Conservation (phyloP, 768 basidiomycete genomes). For the Boletus rubropictus region DNA sequence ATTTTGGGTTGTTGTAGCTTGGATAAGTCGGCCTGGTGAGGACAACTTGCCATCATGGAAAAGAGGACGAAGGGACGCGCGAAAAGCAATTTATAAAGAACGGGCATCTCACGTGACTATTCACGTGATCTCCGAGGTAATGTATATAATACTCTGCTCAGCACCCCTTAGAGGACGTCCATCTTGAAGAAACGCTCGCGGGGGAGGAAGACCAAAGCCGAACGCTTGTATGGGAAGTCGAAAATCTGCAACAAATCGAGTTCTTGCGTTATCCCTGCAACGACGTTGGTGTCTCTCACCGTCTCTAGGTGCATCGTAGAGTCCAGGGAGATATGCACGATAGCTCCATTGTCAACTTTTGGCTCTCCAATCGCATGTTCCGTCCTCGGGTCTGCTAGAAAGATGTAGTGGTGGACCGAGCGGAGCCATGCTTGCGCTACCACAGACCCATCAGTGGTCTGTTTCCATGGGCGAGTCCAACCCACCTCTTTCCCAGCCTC, state of each 20-base stretch:
- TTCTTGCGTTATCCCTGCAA: neutral
- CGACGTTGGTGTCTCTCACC: constrained; percentile 2
- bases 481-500: constrained; percentile 39
- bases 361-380: constrained; percentile 41
- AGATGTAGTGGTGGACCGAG: constrained; percentile 37
- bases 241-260: constrained; percentile 13
- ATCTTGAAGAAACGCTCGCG: constrained; percentile 24
- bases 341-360: constrained; percentile 26
- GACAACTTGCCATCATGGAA: constrained; percentile 35
- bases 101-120: constrained; percentile 4
- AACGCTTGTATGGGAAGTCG: constrained; percentile 26
- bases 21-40: constrained; percentile 48
- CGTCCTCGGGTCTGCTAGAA: constrained; percentile 41
- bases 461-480: neutral
- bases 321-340: constrained; percentile 23
- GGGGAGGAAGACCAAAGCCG: constrained; percentile 6
- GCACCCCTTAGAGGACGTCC: constrained; percentile 12
- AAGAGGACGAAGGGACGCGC: neutral
- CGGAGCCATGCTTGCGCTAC: constrained; percentile 20
- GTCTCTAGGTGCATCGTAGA: constrained; percentile 20
- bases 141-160: too few species aligned
- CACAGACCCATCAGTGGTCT: neutral
- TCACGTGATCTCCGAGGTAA: neutral
- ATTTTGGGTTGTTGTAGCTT: constrained; percentile 51
- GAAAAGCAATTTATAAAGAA: neutral